phyloP scores from a whole-genome alignment of 2,329 filamentous ascomycete genomes.

The Colletotrichum graminicola region DNA sequence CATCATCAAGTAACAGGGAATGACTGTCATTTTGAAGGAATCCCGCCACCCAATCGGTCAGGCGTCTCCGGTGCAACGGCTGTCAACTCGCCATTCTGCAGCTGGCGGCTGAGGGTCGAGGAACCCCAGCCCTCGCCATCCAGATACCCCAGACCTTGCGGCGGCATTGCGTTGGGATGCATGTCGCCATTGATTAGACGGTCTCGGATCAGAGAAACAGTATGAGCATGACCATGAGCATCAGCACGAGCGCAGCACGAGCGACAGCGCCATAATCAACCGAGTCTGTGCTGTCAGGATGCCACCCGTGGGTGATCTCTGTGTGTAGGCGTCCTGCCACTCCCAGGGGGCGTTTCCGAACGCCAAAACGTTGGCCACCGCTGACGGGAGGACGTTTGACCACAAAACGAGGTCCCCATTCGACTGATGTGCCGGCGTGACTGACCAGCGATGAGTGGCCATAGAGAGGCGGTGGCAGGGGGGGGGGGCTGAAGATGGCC shows the following conservation, averaged over 20 bases:
- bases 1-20: slow-evolving; percentile 12
- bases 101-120: slow-evolving; percentile 28
- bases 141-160: slow-evolving; percentile 34
- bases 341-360: slow-evolving; percentile 38
- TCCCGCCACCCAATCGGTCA: slow-evolving; percentile 23
- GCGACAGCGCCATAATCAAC: slow-evolving; percentile 18
- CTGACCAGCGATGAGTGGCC: slow-evolving; percentile 30
- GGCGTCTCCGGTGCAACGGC: slow-evolving; percentile 18
- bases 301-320: slow-evolving; percentile 26
- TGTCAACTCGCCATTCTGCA: slow-evolving; percentile 17
- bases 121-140: slow-evolving; percentile 24
- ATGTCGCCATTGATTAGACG: slow-evolving; percentile 38
- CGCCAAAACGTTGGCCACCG: slow-evolving; percentile 37
- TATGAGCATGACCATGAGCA: slow-evolving; percentile 9
- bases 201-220: slow-evolving; percentile 18
- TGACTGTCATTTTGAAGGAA: slow-evolving; percentile 7
- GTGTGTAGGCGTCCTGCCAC: slow-evolving; percentile 29
- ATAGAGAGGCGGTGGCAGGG: slow-evolving; percentile 42
- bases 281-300: slow-evolving; percentile 33
- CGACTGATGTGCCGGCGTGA: slow-evolving; percentile 39
- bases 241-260: slow-evolving; percentile 13
- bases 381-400: slow-evolving; percentile 38
- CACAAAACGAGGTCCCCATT: slow-evolving; percentile 40
- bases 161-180: slow-evolving; percentile 34
- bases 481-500: slow-evolving; percentile 43